These are phyloP conservation scores for Coelastrella sp. DNA, from an alignment of 139 green algal genomes.

Conservation along the genomic window DNA sequence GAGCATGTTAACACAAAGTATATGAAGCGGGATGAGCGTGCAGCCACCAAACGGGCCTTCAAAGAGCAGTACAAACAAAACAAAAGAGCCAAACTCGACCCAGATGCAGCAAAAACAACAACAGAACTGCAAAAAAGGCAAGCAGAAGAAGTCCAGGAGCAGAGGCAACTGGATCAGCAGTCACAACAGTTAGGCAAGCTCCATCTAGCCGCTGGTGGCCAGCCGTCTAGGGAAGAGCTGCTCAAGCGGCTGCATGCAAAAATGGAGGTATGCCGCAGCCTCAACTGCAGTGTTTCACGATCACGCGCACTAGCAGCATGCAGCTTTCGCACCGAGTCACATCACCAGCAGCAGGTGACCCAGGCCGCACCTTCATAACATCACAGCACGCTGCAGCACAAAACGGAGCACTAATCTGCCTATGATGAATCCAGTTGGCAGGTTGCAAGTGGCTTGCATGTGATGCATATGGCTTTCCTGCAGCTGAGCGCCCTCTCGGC, in stretches of 20 bases:
- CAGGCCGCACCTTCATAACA: too few species aligned
- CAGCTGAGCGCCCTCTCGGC: too few species aligned
- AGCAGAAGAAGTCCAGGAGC: conserved; percentile 19
- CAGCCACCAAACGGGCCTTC: conserved; percentile 64
- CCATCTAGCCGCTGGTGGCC: conserved; percentile 46
- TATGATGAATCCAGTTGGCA: too few species aligned
- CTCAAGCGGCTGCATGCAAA: conserved; percentile 69
- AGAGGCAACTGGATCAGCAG: conserved; percentile 17
- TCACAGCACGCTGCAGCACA: too few species aligned
- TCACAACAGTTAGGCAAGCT: conserved; percentile 37
- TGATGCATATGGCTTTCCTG: too few species aligned
- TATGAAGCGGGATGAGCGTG: conserved; percentile 70
- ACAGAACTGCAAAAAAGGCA: conserved; percentile 62
- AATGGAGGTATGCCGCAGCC: conserved; percentile 56
- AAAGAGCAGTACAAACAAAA: conserved; percentile 71
- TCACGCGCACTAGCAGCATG: too few species aligned
- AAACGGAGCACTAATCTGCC: too few species aligned
- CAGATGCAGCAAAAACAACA: conserved; percentile 64
- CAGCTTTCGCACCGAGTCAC: too few species aligned
- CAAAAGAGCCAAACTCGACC: conserved; percentile 76
- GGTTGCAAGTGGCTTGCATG: too few species aligned
- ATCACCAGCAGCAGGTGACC: too few species aligned
- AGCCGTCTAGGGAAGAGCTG: conserved; percentile 68
- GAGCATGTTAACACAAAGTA: conserved; percentile 51
- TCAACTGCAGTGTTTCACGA: too few species aligned